A percentile compares a stretch with the other conserved stretches of the same genome.
Conservation (phyloP, 495 filamentous ascomycete species). For the Hyaloscypha finlandica region DNA sequence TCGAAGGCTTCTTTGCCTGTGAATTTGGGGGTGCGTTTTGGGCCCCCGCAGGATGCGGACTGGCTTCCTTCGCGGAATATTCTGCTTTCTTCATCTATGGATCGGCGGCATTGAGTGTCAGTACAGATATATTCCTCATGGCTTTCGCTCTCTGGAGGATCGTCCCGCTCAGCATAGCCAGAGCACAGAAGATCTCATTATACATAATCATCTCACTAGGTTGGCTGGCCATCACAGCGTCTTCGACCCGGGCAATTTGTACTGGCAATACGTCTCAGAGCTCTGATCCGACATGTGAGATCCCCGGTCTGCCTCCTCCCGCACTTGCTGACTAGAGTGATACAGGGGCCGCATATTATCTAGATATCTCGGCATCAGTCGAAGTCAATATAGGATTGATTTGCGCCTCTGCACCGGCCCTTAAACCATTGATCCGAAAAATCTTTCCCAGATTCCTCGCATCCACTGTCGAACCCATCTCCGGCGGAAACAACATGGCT, state of each 20-base stretch:
- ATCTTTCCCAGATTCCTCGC: neutral
- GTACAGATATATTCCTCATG: neutral
- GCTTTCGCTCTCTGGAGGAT: neutral
- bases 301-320: neutral
- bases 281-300: neutral
- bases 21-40: neutral
- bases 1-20: conserved; percentile 2
- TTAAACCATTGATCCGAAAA: conserved; percentile 1
- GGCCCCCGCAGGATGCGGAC: neutral
- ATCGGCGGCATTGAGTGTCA: neutral
- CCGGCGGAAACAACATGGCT: no score
- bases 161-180: neutral
- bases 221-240: neutral
- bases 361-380: neutral
- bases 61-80: neutral
- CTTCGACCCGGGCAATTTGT: neutral
- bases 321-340: neutral
- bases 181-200: conserved; percentile 3
- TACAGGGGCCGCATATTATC: neutral
- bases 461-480: neutral
- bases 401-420: neutral
- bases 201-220: conserved; percentile 3
- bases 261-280: neutral
- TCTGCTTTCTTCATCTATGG: neutral
- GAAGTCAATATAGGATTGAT: conserved; percentile 1